Conservation (phyloP, 2,329 filamentous ascomycete species). For the Verticillium zaregamsianum region DNA sequence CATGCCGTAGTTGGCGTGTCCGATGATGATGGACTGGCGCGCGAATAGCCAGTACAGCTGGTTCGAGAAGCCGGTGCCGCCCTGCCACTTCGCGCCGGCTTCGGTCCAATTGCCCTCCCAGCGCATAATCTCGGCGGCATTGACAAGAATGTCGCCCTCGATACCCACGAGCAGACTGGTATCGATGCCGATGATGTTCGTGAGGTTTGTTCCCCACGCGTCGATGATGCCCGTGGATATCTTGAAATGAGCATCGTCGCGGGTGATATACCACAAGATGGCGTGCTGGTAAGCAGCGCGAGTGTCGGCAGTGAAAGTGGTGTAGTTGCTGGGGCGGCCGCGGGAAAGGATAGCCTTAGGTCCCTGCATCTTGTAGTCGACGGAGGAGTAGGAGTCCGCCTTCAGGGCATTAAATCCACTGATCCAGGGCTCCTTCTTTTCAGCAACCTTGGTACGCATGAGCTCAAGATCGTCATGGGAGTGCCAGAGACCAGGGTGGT, state of each 20-base stretch:
- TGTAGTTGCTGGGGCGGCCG: slow-evolving; percentile 29
- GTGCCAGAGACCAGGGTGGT: slow-evolving; percentile 9
- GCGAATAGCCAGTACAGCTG: slow-evolving; percentile 38
- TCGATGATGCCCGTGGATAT: slow-evolving; percentile 29
- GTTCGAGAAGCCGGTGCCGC: slow-evolving; percentile 30
- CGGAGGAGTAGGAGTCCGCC: slow-evolving; percentile 6
- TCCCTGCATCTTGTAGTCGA: slow-evolving; percentile 22
- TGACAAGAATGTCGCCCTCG: slow-evolving; percentile 34
- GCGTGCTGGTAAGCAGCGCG: slow-evolving; percentile 35
- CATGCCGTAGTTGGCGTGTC: slow-evolving; percentile 39
- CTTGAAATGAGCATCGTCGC: slow-evolving; percentile 28
- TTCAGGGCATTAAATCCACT: slow-evolving; percentile 4
- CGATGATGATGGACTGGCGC: slow-evolving; percentile 29
- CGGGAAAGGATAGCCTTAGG: slow-evolving; percentile 26
- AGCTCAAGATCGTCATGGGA: slow-evolving; percentile 9
- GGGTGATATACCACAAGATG: slow-evolving; percentile 38
- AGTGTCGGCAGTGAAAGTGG: slow-evolving; percentile 27
- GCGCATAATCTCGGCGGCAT: slow-evolving; percentile 39
- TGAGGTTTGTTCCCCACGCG: slow-evolving; percentile 27
- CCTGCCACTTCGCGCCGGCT: slow-evolving; percentile 24
- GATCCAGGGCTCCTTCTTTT: slow-evolving; percentile 6
- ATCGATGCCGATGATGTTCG: slow-evolving; percentile 27
- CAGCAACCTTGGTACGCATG: slow-evolving; percentile 3
- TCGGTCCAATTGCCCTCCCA: slow-evolving; percentile 37
- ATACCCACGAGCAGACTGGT: slow-evolving; percentile 30